Base-by-base conservation (phyloP, 2,329 filamentous ascomycete species). In the Chaetomium strumarium region DNA sequence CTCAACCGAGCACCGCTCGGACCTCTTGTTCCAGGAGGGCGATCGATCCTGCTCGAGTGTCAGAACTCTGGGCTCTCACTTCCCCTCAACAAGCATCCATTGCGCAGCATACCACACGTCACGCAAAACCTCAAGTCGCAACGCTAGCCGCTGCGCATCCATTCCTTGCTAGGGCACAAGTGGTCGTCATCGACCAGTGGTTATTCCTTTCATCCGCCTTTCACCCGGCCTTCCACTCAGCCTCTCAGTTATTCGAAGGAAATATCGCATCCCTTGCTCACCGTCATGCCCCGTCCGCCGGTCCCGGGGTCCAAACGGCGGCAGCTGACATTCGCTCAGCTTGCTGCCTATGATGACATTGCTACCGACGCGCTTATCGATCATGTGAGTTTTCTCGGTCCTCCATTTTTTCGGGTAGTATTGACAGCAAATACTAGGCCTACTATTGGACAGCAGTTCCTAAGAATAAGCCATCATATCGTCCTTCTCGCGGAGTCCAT, bases 361-460 rank as follows among this genome's bases (percentile, higher is more conserved):
- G 77, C 95, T 57, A 99, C 93, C 8, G 93, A 99, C 78, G 88
- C 89, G 61, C 83, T 99, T 49, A 85, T 99, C 56, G 93, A 99
- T 71, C 90, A 92, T 73, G 92, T 96, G 79, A 72, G 87, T 79
- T 39, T 39, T 46, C 17, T 24, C n/a, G n/a, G 17, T 8, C 12
- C 34, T n/a, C 16, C 13, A 9, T 7, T 17, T 10, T 1, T 36
- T n/a, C 11, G 17, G 11, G 7, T 19, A 7, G 17, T 8, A 17
- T 33, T 54, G 16, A 51, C 43, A 2, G n/a, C 13, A 14, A 43
- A 10, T 19, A 10, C 11, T 51, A 96, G 92, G 86, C 90, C 10
- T 96, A 88, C 70, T 99, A 93, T 75, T 97, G 93, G 92, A 92
- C 92, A 6, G 88, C 82, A 4, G 96, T 96, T 54, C 91, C 92